These are phyloP conservation scores for Claviceps spartinae DNA, from an alignment of 2,329 filamentous ascomycete genomes.

Conservation along the genomic window DNA sequence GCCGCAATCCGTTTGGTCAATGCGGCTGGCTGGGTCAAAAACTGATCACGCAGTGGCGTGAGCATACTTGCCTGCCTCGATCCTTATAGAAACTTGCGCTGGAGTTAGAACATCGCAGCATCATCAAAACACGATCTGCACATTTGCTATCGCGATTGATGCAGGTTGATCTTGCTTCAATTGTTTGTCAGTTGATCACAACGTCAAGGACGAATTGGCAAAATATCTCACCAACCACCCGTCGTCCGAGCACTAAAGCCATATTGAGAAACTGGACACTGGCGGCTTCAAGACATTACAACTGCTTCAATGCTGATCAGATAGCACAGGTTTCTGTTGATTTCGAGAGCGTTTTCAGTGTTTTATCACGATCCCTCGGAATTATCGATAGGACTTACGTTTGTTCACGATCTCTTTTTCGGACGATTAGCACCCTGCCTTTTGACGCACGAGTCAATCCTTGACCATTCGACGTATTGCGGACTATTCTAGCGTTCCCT, in stretches of 20 bases:
- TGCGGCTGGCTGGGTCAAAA: neutral
- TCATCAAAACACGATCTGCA: neutral
- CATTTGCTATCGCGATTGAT: neutral
- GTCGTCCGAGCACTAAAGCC: neutral
- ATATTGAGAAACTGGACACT: neutral
- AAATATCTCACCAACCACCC: neutral
- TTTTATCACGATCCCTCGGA: constrained; percentile 27
- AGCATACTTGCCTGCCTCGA: neutral
- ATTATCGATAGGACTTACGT: constrained; percentile 24
- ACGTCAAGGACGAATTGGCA: neutral
- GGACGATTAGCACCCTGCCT: constrained; percentile 13
- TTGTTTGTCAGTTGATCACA: neutral
- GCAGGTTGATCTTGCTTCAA: neutral
- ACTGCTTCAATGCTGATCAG: constrained; percentile 12
- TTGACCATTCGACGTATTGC: constrained; percentile 8
- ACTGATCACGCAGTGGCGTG: neutral
- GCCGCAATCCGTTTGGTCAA: neutral
- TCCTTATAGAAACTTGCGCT: neutral
- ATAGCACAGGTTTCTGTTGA: constrained; percentile 23
- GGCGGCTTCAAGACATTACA: neutral
- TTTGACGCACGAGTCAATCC: constrained; percentile 10
- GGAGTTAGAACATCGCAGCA: neutral
- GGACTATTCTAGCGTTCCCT: constrained; percentile 17
- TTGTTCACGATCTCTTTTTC: constrained; percentile 14
- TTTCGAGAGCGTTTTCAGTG: constrained; percentile 27